Percentiles rank a stretch among this genome's conserved stretches.
Evolutionary conservation across 495 filamentous ascomycete species (phyloP).

Genomic region (Cladorrhinum samala): DNA sequence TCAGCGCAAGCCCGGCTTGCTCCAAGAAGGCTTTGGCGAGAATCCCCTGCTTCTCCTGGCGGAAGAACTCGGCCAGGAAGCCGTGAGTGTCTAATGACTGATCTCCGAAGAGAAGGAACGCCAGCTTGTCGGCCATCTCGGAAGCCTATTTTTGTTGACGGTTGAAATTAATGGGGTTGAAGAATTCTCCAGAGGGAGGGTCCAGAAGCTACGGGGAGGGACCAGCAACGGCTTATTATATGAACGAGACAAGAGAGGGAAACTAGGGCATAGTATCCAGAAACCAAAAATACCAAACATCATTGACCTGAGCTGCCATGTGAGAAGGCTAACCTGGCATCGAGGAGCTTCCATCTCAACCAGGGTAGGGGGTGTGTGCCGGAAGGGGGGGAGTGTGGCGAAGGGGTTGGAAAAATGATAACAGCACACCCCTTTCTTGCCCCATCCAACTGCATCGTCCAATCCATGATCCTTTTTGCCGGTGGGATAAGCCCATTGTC

Average conservation of each 20-base stretch:
- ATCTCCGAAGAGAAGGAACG: conserved; percentile 65
- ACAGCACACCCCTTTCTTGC: conserved; percentile 12
- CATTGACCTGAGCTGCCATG: background rate
- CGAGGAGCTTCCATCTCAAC: background rate
- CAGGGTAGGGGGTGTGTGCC: background rate
- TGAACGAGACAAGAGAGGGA: conserved; percentile 2
- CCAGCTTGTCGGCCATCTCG: conserved; percentile 40
- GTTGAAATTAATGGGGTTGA: conserved; percentile 11
- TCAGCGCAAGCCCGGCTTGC: conserved; percentile 54
- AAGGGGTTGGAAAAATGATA: conserved; percentile 6
- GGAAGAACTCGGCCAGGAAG: conserved; percentile 55
- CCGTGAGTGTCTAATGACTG: conserved; percentile 68
- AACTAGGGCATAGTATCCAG: conserved; percentile 1
- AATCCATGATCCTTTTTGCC: conserved; percentile 28
- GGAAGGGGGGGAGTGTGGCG: background rate
- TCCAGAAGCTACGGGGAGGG: conserved; percentile 5
- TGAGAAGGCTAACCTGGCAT: conserved; percentile 3
- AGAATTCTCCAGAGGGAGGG: conserved; percentile 6
- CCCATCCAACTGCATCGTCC: conserved; percentile 2
- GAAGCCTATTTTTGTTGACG: conserved; percentile 12
- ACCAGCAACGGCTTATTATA: conserved; percentile 4
- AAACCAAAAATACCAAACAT: conserved; percentile 3
- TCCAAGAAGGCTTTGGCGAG: conserved; percentile 61
- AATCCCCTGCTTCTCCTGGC: conserved; percentile 56
- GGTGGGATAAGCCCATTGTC: conserved; percentile 26